A percentile compares a stretch with the other conserved stretches of the same genome.
Evolutionary conservation across 495 filamentous ascomycete genomes (phyloP).

Genomic region (Aspergillus sclerotiicarbonarius): DNA sequence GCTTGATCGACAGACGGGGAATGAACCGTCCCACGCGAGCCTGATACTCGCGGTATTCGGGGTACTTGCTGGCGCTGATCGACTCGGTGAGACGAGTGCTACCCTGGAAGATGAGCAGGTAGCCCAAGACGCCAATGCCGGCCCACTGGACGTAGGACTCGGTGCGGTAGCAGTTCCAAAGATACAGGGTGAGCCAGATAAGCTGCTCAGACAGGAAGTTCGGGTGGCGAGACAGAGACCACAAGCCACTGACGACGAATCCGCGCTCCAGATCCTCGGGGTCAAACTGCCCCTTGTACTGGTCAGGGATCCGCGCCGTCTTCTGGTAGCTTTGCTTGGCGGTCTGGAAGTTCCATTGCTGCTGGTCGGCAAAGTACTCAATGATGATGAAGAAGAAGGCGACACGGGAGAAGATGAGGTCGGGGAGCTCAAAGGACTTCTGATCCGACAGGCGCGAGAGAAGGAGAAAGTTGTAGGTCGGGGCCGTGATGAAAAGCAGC

Average conservation of each 20-base stretch:
- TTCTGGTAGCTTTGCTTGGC: constrained; percentile 75
- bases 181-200: constrained; percentile 83
- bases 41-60: constrained; percentile 86
- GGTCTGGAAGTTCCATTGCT: constrained; percentile 88
- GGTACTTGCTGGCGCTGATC: constrained; percentile 78
- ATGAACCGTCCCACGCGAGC: constrained; percentile 76
- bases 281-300: constrained; percentile 41
- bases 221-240: constrained; percentile 83
- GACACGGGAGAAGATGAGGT: constrained; percentile 64
- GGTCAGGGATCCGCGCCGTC: constrained; percentile 63
- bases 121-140: constrained; percentile 62
- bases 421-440: constrained; percentile 51
- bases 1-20: constrained; percentile 56
- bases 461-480: constrained; percentile 78
- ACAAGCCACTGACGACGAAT: constrained; percentile 83
- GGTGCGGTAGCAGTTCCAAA: constrained; percentile 77
- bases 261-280: constrained; percentile 85
- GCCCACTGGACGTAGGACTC: constrained; percentile 76
- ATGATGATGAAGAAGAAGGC: constrained; percentile 69
- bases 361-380: constrained; percentile 82
- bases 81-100: constrained; percentile 84
- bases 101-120: constrained; percentile 80
- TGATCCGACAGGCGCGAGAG: constrained; percentile 40
- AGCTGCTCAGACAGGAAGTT: constrained; percentile 93
- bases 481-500: constrained; percentile 65